phyloP scores from a whole-genome alignment of 2,329 filamentous ascomycete species.

The Ophiostoma ulmi region DNA sequence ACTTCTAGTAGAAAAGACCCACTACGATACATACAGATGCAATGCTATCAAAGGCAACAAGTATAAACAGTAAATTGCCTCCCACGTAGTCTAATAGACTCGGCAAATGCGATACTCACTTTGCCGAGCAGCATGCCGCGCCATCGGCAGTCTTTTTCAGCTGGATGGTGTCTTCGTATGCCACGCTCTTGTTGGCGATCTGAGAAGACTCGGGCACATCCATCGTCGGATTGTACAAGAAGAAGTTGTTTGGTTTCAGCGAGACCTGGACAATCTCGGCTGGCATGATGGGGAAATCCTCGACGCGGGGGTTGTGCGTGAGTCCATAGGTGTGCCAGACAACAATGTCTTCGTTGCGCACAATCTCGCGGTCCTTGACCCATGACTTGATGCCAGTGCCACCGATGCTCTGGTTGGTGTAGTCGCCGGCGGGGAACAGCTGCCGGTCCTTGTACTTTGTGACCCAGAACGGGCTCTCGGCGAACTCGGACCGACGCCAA shows the following conservation, averaged over 20 bases:
- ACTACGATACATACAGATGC: too few relatives aligned
- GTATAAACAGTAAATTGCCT: neutral
- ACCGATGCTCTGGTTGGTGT: constrained; percentile 33
- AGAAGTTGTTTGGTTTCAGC: constrained; percentile 25
- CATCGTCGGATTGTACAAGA: constrained; percentile 22
- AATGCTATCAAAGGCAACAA: neutral
- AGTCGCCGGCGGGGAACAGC: constrained; percentile 39
- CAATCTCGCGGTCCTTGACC: constrained; percentile 15
- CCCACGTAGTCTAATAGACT: neutral
- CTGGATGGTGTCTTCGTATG: constrained; percentile 10
- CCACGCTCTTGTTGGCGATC: constrained; percentile 21
- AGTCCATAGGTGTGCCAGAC: constrained; percentile 55
- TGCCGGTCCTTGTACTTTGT: constrained; percentile 42
- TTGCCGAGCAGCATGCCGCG: neutral
- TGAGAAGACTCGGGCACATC: constrained; percentile 25
- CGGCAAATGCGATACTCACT: neutral
- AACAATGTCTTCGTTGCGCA: constrained; percentile 54
- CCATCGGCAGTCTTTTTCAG: too few relatives aligned
- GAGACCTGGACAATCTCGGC: constrained; percentile 35
- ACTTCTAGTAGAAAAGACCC: too few relatives aligned
- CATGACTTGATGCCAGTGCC: neutral
- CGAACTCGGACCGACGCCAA: constrained; percentile 40
- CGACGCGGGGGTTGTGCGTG: constrained; percentile 59
- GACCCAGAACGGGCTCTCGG: constrained; percentile 42
- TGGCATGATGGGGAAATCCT: constrained; percentile 67